Percentiles rank a stretch among this genome's conserved stretches.
Conservation (phyloP, 345 rosid genomes). For the Aquilaria yunnanensis region DNA sequence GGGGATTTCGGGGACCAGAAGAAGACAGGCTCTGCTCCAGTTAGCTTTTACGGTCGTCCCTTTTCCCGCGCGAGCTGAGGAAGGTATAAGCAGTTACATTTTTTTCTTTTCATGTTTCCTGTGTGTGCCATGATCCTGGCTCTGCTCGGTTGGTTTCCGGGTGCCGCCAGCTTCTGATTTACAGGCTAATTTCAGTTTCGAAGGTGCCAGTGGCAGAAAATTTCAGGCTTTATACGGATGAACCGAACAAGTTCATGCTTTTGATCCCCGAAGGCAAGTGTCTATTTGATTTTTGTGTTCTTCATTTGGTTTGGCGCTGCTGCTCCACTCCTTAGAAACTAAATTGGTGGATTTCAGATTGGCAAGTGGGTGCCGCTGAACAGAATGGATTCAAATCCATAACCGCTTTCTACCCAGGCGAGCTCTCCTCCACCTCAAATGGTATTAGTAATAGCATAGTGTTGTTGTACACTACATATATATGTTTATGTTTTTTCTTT, state of each 20-base stretch:
- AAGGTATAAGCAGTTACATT: conserved; percentile 44
- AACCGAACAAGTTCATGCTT: conserved; percentile 72
- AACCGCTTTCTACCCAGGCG: conserved; percentile 79
- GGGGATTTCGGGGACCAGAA: conserved; percentile 18
- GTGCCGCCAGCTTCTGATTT: background rate
- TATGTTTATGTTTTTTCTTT: background rate
- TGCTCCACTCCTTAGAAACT: background rate
- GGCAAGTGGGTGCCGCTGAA: conserved; percentile 73
- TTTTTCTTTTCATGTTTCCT: conserved; percentile 9
- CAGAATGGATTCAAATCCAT: conserved; percentile 73
- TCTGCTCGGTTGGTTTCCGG: background rate
- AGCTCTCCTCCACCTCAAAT: conserved; percentile 43
- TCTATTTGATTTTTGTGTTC: background rate
- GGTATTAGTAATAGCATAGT: conserved; percentile 31
- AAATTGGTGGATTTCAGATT: conserved; percentile 32
- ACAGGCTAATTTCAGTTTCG: conserved; percentile 11
- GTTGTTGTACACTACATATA: background rate
- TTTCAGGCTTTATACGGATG: conserved; percentile 58
- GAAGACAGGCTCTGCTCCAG: conserved; percentile 55
- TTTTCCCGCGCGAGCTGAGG: conserved; percentile 32
- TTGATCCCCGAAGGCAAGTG: conserved; percentile 67
- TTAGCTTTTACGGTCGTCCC: conserved; percentile 38
- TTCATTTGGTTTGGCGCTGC: background rate
- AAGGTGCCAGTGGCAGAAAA: conserved; percentile 30
- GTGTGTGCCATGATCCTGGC: background rate